phyloP scores from a whole-genome alignment of 2,329 filamentous ascomycete genomes.

The Calonectria crousiana region DNA sequence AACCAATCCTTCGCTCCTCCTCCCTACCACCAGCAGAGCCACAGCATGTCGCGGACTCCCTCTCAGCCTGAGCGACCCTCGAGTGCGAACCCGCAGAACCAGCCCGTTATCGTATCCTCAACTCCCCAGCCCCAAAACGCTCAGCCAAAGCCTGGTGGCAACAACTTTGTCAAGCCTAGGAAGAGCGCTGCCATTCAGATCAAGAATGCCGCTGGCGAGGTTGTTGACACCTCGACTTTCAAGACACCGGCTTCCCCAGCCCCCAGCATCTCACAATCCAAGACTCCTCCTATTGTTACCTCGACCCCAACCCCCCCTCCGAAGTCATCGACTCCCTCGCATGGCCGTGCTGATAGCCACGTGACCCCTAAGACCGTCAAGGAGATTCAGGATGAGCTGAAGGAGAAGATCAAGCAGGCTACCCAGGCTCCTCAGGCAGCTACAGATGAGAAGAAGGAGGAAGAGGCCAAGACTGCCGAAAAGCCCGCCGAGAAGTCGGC shows the following conservation, averaged over 20 bases:
- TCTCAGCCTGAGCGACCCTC: conserved; percentile 80
- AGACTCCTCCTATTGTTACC: conserved; percentile 77
- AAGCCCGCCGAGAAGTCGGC: conserved; percentile 43
- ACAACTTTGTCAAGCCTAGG: conserved; percentile 64
- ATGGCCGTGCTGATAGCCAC: conserved; percentile 79
- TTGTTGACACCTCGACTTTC: conserved; percentile 75
- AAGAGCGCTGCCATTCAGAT: conserved; percentile 85
- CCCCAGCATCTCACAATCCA: conserved; percentile 66
- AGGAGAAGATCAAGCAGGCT: conserved; percentile 80
- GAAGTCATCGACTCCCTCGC: conserved; percentile 76
- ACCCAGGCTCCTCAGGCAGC: conserved; percentile 53
- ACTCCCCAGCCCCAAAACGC: conserved; percentile 74
- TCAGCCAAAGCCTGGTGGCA: conserved; percentile 60
- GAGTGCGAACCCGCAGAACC: conserved; percentile 72
- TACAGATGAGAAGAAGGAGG: conserved; percentile 45
- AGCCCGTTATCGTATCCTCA: conserved; percentile 73
- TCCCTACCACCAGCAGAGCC: conserved; percentile 66
- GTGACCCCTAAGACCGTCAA: conserved; percentile 77
- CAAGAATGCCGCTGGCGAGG: conserved; percentile 85
- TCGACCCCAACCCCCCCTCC: conserved; percentile 85
- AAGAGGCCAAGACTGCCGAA: conserved; percentile 42
- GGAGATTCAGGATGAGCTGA: conserved; percentile 86
- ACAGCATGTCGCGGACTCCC: conserved; percentile 83
- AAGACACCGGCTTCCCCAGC: conserved; percentile 70
- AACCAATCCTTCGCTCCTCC: conserved; percentile 59